Percentiles rank a stretch among this genome's conserved stretches.
Evolutionary conservation across 2,329 filamentous ascomycete genomes (phyloP).

Genomic region (Xylariales sp.): DNA sequence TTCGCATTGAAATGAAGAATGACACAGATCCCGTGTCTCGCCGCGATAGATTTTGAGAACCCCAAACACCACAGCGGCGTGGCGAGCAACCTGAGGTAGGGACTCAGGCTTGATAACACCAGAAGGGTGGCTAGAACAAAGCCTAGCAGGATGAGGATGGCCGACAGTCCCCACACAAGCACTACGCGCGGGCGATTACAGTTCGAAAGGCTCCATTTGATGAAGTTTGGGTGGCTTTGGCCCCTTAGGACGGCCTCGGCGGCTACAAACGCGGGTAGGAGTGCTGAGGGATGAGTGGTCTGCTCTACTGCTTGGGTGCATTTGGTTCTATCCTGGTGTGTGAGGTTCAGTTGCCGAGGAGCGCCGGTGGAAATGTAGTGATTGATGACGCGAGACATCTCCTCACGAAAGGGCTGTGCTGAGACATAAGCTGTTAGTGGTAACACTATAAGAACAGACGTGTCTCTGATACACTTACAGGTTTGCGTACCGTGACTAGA

Average conservation of each 20-base stretch:
- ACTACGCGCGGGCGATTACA: slow-evolving; percentile 29
- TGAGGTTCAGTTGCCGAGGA: slow-evolving; percentile 32
- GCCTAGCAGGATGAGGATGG: slow-evolving; percentile 19
- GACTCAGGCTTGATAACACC: slow-evolving; percentile 24
- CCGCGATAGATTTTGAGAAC: slow-evolving; percentile 27
- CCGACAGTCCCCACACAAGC: slow-evolving; percentile 23
- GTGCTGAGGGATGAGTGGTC: slow-evolving; percentile 41
- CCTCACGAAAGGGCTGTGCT: slow-evolving; percentile 36
- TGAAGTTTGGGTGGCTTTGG: slow-evolving; percentile 35
- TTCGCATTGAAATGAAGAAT: slow-evolving; percentile 25
- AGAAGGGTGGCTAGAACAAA: slow-evolving; percentile 27
- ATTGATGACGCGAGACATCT: slow-evolving; percentile 30
- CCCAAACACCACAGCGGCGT: slow-evolving; percentile 31
- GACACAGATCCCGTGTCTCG: slow-evolving; percentile 32
- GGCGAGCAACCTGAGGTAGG: slow-evolving; percentile 24
- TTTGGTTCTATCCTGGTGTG: slow-evolving; percentile 30
- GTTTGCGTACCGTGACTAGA: slow-evolving; percentile 8
- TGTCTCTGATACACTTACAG: slow-evolving; percentile 10
- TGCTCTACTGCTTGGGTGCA: slow-evolving; percentile 35
- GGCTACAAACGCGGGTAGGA: slow-evolving; percentile 33
- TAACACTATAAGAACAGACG: background rate
- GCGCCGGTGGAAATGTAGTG: slow-evolving; percentile 34
- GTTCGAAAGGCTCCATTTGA: slow-evolving; percentile 33
- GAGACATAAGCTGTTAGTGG: slow-evolving; percentile 18
- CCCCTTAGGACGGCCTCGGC: slow-evolving; percentile 32